Base-by-base conservation (phyloP, 106 monocot genomes). In the Gastrodia elata region DNA sequence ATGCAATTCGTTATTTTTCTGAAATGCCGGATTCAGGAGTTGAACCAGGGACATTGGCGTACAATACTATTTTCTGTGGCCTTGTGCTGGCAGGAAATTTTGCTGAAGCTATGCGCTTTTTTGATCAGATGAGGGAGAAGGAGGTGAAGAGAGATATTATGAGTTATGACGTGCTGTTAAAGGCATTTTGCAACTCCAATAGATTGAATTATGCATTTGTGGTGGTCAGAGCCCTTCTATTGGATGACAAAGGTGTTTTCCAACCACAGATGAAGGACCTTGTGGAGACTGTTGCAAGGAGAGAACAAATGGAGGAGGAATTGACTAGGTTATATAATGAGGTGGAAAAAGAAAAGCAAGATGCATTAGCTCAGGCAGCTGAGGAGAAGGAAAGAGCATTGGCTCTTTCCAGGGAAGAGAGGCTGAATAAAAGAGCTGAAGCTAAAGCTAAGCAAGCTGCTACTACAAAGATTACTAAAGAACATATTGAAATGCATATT, bases 341-440 rank as follows among this genome's bases (percentile, higher is more conserved):
- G 27, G 85, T 87, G 6, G 87, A 93, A 71, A 87, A 38, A 77
- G 87, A 90, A 58, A 93, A 90, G 65, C 84, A 82, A 24, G 92
- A 89, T 69, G 79, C 82, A 40, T 48, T 74, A 77, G 87, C 82
- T 22, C 79, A 76, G 68, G 87, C 79, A 6, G 93, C 79, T 24
- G 92, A 93, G 69, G 87, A 87, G 78, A 93, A 85, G 73, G 85
- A 83, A 26, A 90, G 80, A 79, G 83, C 76, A 10, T 89, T 87
- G 58, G 85, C 87, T 71, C 83, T 80, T 26, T 85, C 83, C 0
- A 86, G 58, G 77, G 87, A 87, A 77, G 89, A 89, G 39, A 85
- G 85, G 38, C 87, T 89, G 73, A 85, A 79, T 64, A 84, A 87
- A 81, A 89, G 87, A 74, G 89, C 83, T 16, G 89, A 93, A 76